phyloP scores from a whole-genome alignment of 352 stramenopile species.

The Phytophthora idaei region DNA sequence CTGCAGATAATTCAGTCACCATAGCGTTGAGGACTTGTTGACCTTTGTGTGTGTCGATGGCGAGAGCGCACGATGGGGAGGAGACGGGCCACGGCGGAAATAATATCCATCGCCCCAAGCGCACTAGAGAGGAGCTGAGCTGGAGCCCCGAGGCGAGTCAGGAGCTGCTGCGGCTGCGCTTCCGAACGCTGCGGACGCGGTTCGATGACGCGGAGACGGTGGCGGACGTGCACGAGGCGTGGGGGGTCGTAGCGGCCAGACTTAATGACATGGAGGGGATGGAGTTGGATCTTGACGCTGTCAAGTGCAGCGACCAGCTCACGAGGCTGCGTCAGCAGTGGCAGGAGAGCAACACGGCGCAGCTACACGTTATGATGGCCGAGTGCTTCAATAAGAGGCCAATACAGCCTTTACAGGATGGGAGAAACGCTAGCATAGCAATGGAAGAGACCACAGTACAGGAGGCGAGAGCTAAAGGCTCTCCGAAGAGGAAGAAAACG shows the following conservation, averaged over 20 bases:
- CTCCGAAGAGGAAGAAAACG: slow-evolving; percentile 19
- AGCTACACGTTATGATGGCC: slow-evolving; percentile 33
- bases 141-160: slow-evolving; percentile 26
- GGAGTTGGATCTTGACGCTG: slow-evolving; percentile 13
- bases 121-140: slow-evolving; percentile 1
- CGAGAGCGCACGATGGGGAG: slow-evolving; percentile 10
- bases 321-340: slow-evolving; percentile 31
- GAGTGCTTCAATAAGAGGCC: slow-evolving; percentile 28
- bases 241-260: slow-evolving; percentile 24
- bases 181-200: slow-evolving; percentile 10
- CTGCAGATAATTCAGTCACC: slow-evolving; percentile 4
- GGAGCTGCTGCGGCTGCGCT: slow-evolving; percentile 35
- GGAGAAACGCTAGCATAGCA: slow-evolving; percentile 11
- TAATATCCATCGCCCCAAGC: slow-evolving; percentile 35
- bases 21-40: background rate
- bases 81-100: slow-evolving; percentile 15
- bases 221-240: slow-evolving; percentile 39
- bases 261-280: slow-evolving; percentile 5
- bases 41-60: slow-evolving; percentile 5
- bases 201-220: slow-evolving; percentile 38
- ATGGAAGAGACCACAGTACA: slow-evolving; percentile 8
- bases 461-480: background rate
- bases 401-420: background rate
- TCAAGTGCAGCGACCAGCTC: slow-evolving; percentile 33
- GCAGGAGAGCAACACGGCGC: slow-evolving; percentile 23